Percentiles rank a stretch among this genome's conserved stretches.
Evolutionary conservation across 495 filamentous ascomycete genomes (phyloP).

Genomic region (Darksidea phi): DNA sequence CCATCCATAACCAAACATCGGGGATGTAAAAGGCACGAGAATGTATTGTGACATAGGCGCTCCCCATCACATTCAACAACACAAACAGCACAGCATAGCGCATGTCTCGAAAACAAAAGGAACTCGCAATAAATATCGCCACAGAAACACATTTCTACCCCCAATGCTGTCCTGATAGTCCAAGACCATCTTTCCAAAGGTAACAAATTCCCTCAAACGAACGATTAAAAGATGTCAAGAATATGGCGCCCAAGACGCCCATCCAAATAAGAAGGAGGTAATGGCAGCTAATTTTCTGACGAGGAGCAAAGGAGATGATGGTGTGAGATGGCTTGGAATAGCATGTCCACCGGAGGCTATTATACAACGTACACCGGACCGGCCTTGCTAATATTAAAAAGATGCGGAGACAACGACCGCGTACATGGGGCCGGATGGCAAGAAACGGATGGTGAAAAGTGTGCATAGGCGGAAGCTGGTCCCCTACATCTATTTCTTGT

Average conservation of each 20-base stretch:
- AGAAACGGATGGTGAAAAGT: background rate
- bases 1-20: no score
- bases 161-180: no score
- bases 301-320: slow-evolving; percentile 9
- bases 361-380: slow-evolving; percentile 33
- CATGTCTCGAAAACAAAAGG: background rate
- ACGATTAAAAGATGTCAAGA: background rate
- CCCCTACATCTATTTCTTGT: slow-evolving; percentile 27
- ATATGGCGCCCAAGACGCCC: slow-evolving; percentile 9
- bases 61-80: no score
- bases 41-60: no score
- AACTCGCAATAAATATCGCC: background rate
- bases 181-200: no score
- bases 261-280: background rate
- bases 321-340: background rate
- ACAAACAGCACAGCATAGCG: background rate
- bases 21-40: background rate
- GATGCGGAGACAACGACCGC: slow-evolving; percentile 25
- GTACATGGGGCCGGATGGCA: slow-evolving; percentile 1
- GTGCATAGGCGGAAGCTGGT: background rate
- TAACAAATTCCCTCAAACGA: background rate
- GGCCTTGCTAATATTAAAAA: slow-evolving; percentile 35
- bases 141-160: background rate
- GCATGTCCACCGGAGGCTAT: slow-evolving; percentile 27
- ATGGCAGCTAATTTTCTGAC: slow-evolving; percentile 6